phyloP scores from a whole-genome alignment of 345 rosid species.

The Acer saccharum region DNA sequence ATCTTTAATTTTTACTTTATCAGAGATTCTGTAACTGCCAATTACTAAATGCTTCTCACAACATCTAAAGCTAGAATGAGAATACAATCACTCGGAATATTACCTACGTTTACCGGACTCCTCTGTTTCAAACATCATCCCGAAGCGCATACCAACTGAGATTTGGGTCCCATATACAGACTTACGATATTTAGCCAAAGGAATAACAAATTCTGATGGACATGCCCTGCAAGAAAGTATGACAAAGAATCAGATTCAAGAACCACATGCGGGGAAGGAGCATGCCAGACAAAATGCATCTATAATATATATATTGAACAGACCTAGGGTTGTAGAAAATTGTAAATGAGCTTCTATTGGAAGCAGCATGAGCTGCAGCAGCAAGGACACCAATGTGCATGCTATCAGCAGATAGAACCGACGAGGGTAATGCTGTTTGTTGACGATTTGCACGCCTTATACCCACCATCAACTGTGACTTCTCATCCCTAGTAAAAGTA shows the following conservation, averaged over 20 bases:
- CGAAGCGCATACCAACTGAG: constrained; percentile 96
- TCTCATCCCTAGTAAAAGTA: constrained; percentile 66
- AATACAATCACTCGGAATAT: constrained; percentile 9
- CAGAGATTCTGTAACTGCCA: constrained; percentile 2
- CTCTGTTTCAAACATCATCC: constrained; percentile 99
- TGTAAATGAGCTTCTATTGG: constrained; percentile 78
- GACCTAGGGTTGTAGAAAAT: constrained; percentile 98
- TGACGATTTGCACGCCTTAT: constrained; percentile 93
- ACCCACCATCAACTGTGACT: constrained; percentile 92
- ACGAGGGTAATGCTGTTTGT: constrained; percentile 84
- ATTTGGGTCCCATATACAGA: constrained; percentile 84
- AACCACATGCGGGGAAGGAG: not conserved
- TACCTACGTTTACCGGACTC: constrained; percentile 95
- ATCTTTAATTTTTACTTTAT: not conserved
- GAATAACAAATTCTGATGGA: constrained; percentile 95
- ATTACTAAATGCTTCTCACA: not conserved
- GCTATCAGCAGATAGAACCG: constrained; percentile 95
- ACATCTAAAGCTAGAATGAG: constrained; percentile 3
- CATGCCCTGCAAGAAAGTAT: constrained; percentile 61
- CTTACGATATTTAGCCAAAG: constrained; percentile 75
- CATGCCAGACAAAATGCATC: not conserved
- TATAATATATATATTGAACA: constrained; percentile 9
- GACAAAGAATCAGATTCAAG: not conserved
- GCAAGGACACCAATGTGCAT: constrained; percentile 99
- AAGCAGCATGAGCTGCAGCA: constrained; percentile 98